These are phyloP conservation scores for Phytopythium chamaehyphon DNA, from an alignment of 352 stramenopile genomes.

Conservation along the genomic window DNA sequence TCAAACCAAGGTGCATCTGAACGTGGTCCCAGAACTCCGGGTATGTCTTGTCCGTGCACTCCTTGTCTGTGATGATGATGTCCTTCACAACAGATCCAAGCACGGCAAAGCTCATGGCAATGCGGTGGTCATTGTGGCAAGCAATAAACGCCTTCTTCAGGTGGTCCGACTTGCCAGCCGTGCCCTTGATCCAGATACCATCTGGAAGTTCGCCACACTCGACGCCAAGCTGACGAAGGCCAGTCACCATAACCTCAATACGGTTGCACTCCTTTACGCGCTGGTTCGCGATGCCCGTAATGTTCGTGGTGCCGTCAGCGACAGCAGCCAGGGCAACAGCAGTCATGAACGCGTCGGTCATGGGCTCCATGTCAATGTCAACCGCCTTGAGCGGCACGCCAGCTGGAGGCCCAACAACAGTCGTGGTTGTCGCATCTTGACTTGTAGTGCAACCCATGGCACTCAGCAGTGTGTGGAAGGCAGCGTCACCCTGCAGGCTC, in stretches of 20 bases:
- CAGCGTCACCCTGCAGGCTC: constrained; percentile 94
- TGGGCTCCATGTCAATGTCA: constrained; percentile 96
- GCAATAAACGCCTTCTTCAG: constrained; percentile 62
- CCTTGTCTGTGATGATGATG: constrained; percentile 96
- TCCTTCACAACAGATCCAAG: constrained; percentile 88
- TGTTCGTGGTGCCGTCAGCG: constrained; percentile 93
- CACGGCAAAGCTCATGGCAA: constrained; percentile 98
- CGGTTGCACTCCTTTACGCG: constrained; percentile 98
- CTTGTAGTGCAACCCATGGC: constrained; percentile 75
- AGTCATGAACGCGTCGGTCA: constrained; percentile 98
- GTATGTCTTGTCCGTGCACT: constrained; percentile 98
- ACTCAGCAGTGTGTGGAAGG: constrained; percentile 88
- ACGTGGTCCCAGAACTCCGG: constrained; percentile 94
- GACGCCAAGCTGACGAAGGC: constrained; percentile 94
- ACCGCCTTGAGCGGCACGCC: constrained; percentile 77
- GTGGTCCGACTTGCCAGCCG: constrained; percentile 37
- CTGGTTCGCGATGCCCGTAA: constrained; percentile 98
- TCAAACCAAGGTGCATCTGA: constrained; percentile 53
- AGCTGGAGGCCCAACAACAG: constrained; percentile 65
- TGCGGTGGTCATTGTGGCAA: constrained; percentile 97
- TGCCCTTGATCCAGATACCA: constrained; percentile 77
- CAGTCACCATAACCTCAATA: constrained; percentile 97
- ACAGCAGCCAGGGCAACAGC: constrained; percentile 94
- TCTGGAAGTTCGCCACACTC: constrained; percentile 68
- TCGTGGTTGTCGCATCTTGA: constrained; percentile 62